Evolutionary conservation across 2,329 filamentous ascomycete species (phyloP).

Genomic region (Sarocladiaceae sp.): DNA sequence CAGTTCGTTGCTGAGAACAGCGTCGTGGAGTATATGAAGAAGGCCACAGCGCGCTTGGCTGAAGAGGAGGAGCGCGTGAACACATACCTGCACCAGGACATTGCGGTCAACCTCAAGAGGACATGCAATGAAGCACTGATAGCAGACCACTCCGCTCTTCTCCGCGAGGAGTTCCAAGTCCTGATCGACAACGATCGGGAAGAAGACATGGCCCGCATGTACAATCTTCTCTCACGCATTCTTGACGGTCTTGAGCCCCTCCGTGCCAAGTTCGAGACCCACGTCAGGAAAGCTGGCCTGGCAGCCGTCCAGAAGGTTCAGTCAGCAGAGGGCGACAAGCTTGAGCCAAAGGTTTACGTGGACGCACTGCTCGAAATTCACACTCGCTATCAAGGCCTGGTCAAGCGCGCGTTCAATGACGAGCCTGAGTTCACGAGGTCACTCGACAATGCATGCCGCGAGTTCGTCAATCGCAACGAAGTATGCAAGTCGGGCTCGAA

Average conservation of each 20-base stretch:
- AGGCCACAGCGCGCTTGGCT: slow-evolving; percentile 80
- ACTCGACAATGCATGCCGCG: slow-evolving; percentile 91
- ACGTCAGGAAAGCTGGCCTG: slow-evolving; percentile 84
- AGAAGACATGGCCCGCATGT: slow-evolving; percentile 95
- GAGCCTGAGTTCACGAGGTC: slow-evolving; percentile 96
- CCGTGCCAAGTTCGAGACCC: slow-evolving; percentile 79
- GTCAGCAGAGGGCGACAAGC: slow-evolving; percentile 73
- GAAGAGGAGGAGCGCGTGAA: slow-evolving; percentile 93
- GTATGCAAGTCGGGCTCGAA: slow-evolving; percentile 91
- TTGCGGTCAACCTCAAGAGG: slow-evolving; percentile 75
- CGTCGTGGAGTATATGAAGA: slow-evolving; percentile 99
- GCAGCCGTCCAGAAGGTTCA: slow-evolving; percentile 87
- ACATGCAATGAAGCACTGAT: slow-evolving; percentile 87
- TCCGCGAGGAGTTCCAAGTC: slow-evolving; percentile 92
- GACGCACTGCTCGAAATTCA: slow-evolving; percentile 92
- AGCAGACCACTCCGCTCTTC: slow-evolving; percentile 74
- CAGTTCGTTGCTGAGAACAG: slow-evolving; percentile 95
- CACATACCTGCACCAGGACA: slow-evolving; percentile 87
- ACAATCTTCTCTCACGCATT: slow-evolving; percentile 81
- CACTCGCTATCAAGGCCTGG: slow-evolving; percentile 83
- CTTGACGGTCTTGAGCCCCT: slow-evolving; percentile 87
- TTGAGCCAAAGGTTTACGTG: slow-evolving; percentile 95
- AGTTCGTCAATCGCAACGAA: slow-evolving; percentile 97
- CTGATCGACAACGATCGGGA: slow-evolving; percentile 90
- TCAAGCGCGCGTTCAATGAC: slow-evolving; percentile 87